A percentile compares a stretch with the other conserved stretches of the same genome.
Evolutionary conservation across 1,139 yeast genomes (phyloP).

Genomic region (Nakaseomyces kungkrabaensis): DNA sequence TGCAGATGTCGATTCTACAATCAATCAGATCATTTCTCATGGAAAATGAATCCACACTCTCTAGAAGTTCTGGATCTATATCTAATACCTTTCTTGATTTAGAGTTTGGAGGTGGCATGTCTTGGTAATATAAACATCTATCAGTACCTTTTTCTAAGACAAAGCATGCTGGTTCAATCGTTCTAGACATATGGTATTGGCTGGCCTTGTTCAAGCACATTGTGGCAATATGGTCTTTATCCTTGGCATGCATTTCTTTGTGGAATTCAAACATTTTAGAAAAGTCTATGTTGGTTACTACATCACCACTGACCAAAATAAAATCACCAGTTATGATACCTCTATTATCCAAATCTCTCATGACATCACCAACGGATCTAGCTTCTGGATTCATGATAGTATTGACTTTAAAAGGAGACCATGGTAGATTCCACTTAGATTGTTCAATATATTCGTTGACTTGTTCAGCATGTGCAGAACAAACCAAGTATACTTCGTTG

Average conservation of each 20-base stretch:
- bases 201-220: conserved; percentile 85
- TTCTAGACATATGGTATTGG: conserved; percentile 76
- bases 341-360: conserved; percentile 88
- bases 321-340: conserved; percentile 87
- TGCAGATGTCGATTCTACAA: conserved; percentile 91
- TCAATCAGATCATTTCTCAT: conserved; percentile 89
- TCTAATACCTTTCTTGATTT: conserved; percentile 42
- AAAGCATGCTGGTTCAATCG: conserved; percentile 77
- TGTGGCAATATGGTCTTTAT: conserved; percentile 85
- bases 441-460: conserved; percentile 69
- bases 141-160: conserved; percentile 63
- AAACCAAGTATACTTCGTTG: conserved; percentile 79
- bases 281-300: conserved; percentile 81
- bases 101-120: conserved; percentile 55
- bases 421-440: conserved; percentile 70
- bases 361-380: conserved; percentile 90
- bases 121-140: conserved; percentile 77
- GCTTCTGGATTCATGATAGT: conserved; percentile 82
- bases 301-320: conserved; percentile 84
- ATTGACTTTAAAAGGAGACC: conserved; percentile 70
- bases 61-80: conserved; percentile 78
- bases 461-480: conserved; percentile 84
- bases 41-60: conserved; percentile 65
- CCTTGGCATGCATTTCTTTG: conserved; percentile 55
- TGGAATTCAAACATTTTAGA: conserved; percentile 65